phyloP scores from a whole-genome alignment of 208 protist genomes.

The Acanthamoeba healyi region DNA sequence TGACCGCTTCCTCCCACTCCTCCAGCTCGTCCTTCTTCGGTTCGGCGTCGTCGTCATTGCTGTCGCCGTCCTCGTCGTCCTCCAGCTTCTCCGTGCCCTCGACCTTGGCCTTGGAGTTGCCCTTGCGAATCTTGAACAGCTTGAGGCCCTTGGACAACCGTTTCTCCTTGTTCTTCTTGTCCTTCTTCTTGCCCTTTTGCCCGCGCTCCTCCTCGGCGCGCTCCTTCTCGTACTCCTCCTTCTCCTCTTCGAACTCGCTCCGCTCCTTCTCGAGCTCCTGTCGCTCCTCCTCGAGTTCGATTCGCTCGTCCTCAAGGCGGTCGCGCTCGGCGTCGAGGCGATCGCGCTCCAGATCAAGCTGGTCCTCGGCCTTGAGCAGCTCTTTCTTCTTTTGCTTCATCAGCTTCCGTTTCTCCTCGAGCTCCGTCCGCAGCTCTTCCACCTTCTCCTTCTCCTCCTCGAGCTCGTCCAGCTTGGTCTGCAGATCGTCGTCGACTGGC shows the following conservation, averaged over 20 bases:
- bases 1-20: background rate
- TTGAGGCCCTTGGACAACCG: background rate
- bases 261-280: background rate
- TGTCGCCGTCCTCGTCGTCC: background rate
- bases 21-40: background rate
- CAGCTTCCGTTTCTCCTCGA: background rate
- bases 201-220: background rate
- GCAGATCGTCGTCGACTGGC: background rate
- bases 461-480: background rate
- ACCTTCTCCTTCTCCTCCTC: constrained; percentile 37
- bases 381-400: constrained; percentile 39
- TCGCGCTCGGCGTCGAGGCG: background rate
- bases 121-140: constrained; percentile 17
- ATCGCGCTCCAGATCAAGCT: constrained; percentile 21
- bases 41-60: background rate
- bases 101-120: background rate
- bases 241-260: background rate
- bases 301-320: background rate
- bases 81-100: background rate
- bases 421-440: background rate
- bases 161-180: background rate
- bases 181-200: background rate
- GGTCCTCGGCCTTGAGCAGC: constrained; percentile 19
- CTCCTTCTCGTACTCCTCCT: constrained; percentile 2
- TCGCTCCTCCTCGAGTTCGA: background rate